A percentile compares a stretch with the other conserved stretches of the same genome.
Evolutionary conservation across 1,139 yeast genomes (phyloP).

Genomic region (Saccharomyces hybrid): DNA sequence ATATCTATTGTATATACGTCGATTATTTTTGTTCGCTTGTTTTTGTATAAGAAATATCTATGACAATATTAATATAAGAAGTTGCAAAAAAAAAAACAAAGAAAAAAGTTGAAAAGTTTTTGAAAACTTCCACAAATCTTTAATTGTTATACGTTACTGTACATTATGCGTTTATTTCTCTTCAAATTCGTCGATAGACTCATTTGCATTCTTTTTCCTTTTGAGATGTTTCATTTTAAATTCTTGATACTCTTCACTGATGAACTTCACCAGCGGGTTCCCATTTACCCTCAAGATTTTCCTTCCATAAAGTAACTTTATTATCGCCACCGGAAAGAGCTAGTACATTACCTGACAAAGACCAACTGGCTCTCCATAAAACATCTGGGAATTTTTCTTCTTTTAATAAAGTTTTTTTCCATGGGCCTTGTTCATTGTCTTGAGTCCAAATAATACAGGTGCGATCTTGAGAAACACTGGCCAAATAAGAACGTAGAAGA

Average conservation of each 20-base stretch:
- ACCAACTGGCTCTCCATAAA: slow-evolving; percentile 98
- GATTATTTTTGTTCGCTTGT: background rate
- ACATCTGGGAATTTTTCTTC: slow-evolving; percentile 89
- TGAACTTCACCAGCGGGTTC: slow-evolving; percentile 58
- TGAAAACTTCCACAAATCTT: background rate
- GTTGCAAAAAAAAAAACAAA: background rate
- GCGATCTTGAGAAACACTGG: slow-evolving; percentile 97
- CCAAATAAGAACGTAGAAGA: slow-evolving; percentile 78
- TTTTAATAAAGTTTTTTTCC: slow-evolving; percentile 74
- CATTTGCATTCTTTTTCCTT: background rate
- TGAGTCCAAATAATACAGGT: slow-evolving; percentile 92
- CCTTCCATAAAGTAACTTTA: slow-evolving; percentile 94
- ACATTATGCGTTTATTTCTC: background rate
- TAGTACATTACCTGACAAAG: slow-evolving; percentile 86
- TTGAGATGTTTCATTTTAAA: background rate
- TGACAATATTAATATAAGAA: background rate
- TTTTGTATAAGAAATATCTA: background rate
- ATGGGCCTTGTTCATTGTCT: slow-evolving; percentile 54
- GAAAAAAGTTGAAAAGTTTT: background rate
- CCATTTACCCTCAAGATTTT: slow-evolving; percentile 89
- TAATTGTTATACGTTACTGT: background rate
- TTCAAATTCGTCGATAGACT: background rate
- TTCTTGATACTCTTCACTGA: background rate
- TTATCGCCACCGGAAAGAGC: slow-evolving; percentile 97
- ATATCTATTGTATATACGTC: background rate